Evolutionary conservation across 257 asterid genomes (phyloP).

Genomic region (Solanum habrochaites): DNA sequence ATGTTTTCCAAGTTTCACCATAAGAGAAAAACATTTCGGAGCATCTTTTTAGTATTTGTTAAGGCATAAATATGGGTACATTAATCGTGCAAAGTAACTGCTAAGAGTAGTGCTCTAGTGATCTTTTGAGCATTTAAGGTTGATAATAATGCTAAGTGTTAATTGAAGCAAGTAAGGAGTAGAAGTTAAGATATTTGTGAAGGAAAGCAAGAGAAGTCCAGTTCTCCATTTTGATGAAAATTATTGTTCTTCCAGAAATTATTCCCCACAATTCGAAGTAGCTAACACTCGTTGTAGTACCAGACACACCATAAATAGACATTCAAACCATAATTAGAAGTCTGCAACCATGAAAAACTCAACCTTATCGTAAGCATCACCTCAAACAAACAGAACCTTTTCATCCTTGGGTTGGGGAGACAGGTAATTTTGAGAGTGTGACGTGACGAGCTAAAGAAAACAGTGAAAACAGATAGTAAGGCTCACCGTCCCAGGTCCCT

Average conservation of each 20-base stretch:
- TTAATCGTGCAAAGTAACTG: neutral
- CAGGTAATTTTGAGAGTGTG: neutral
- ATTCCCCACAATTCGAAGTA: neutral
- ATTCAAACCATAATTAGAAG: neutral
- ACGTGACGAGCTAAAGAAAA: neutral
- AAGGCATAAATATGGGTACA: neutral
- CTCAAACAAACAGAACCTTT: neutral
- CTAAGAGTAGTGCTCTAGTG: neutral
- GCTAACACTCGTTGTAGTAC: neutral
- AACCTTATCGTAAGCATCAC: neutral
- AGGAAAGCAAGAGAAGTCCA: neutral
- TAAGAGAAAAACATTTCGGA: neutral
- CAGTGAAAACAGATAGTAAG: conserved; percentile 9
- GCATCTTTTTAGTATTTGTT: neutral
- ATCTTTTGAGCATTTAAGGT: neutral
- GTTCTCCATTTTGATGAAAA: neutral
- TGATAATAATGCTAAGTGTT: neutral
- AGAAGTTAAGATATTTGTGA: neutral
- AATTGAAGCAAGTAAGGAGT: neutral
- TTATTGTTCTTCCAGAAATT: neutral
- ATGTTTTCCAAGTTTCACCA: neutral
- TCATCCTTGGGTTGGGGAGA: neutral
- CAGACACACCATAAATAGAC: neutral
- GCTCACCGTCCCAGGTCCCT: conserved; percentile 97
- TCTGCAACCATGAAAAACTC: neutral